Base-by-base conservation (phyloP, 768 basidiomycete genomes). In the Leccinum uliginosum region DNA sequence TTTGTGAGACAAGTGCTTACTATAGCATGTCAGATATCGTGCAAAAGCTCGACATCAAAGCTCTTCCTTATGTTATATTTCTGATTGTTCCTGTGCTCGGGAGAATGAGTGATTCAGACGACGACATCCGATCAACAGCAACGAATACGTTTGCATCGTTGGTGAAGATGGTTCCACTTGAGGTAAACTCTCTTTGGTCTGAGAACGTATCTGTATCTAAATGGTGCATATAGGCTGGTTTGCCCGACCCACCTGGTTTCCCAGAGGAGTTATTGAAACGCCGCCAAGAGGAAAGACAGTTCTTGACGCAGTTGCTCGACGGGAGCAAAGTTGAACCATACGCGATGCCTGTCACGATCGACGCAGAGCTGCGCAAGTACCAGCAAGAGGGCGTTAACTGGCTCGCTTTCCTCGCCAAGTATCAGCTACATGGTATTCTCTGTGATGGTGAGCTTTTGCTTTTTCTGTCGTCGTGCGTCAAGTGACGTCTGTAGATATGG, bases 311-410 rank as follows among this genome's bases (percentile, higher is more conserved):
- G 68, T 79, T 99, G 9, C 83, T 99, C 32, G 97, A 98, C 66
- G 97, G 97, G 12, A 88, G 80, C 65, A 97, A 98, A 72, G 93
- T 98, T 15, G 91, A 94, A 63, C 85, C 87, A 59, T 99, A 98
- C 69, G 73, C 75, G 43, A 83, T 99, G 1, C 93, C 97, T 0
- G 84, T 94, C 54, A 74, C 76, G 26, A 91, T 99, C 78, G 91
- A 95, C 56, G 94, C 95, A 30, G 93, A 98, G 62, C 77, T 99
- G 49, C 88, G 97, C 57, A 93, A 94, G 69, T 99, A 99, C 70
- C 97, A 99, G 72, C 91, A 93, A 74, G 97, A 99, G 55, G 97
- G 97, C 32, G 91, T 99, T 62, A 98, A 93, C 69, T 99, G 97
- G 97, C 79, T 99, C 17, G 97, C 97, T 1, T 99, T 99, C 78